Evolutionary conservation across 192 early-diverging fungal species (phyloP), one percentile per base, ranked within the genome.

Genomic region (Radiomyces spectabilis): DNA sequence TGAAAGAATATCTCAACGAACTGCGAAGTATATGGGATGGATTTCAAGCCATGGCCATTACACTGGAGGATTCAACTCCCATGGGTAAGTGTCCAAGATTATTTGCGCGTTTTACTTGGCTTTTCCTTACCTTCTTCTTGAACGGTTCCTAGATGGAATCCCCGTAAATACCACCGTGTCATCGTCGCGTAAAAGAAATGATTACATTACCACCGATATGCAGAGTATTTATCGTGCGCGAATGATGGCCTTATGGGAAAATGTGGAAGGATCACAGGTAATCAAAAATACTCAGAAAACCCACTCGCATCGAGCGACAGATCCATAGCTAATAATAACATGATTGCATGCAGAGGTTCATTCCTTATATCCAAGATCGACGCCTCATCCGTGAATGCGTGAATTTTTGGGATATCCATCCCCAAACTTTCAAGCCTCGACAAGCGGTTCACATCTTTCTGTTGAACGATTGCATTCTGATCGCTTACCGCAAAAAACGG

Each of bases 361-460:
- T 89, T 5, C 81, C 87, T 22, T 86, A 82, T 61, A 77, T 76
- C 5, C 76, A 83, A 13, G 75, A 80, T 48, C 79, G 86, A 15
- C 85, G 87, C 51, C 75, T 91, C 39, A 73, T 91, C 5, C 80
- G 85, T 48, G 85, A 91, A 29, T 80, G 74, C 37, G 76, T 79
- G 40, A 82, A 80, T 57, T 77, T 88, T 34, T 72, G 73, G 22
- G 93, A 98, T 64, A 71, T 96, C 24, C 88, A 92, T 60, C 82
- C 84, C 15, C 80, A 74, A 27, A 84, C 79, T 4, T 75, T 81
- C 68, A 85, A 90, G 61, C 65, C 78, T 15, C 79, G 84, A 35
- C 89, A 93, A 47, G 73, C 72, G 12, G 87, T 93, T 1, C 85
- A 89, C 48, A 70, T 96, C 34, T 79, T 89, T 26, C 66, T 98